Percentiles rank a stretch among this genome's conserved stretches.
phyloP scores from a whole-genome alignment of 2,329 filamentous ascomycete species.

The Apiospora aurea region DNA sequence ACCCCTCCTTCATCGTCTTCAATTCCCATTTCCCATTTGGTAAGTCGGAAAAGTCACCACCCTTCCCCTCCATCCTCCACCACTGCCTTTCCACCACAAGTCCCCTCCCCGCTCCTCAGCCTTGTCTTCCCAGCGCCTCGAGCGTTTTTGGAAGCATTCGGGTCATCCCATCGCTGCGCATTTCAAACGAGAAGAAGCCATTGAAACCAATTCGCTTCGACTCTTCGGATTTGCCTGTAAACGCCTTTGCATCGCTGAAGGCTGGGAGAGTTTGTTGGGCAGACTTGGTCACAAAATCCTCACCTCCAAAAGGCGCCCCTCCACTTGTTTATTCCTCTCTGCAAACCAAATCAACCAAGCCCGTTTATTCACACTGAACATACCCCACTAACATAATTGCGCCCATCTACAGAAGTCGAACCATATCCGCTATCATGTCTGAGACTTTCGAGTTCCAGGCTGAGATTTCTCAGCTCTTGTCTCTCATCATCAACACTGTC shows the following conservation, averaged over 20 bases:
- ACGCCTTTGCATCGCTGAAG: not conserved
- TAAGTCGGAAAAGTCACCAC: conserved; percentile 23
- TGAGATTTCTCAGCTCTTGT: conserved; percentile 99
- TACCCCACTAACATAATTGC: conserved; percentile 10
- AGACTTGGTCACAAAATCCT: not conserved
- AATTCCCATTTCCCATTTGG: conserved; percentile 19
- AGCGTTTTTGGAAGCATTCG: not conserved
- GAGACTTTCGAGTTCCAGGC: conserved; percentile 99
- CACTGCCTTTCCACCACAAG: conserved; percentile 1
- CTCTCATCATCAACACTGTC: conserved; percentile 99
- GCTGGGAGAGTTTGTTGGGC: not conserved
- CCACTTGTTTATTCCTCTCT: conserved; percentile 8
- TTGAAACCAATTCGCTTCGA: not conserved
- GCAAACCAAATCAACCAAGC: not conserved
- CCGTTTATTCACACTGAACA: not conserved
- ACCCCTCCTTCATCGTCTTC: conserved; percentile 28
- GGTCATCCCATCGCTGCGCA: not conserved
- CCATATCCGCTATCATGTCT: conserved; percentile 69
- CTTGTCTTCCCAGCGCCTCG: conserved; percentile 23
- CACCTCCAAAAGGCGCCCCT: not conserved
- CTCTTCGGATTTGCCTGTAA: not conserved
- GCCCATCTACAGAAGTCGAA: conserved; percentile 26
- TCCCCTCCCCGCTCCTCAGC: conserved; percentile 25
- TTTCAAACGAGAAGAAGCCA: not conserved
- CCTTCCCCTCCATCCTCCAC: not conserved